These are phyloP conservation scores for Neurospora pannonica DNA, from an alignment of 495 filamentous ascomycete genomes.

Conservation along the genomic window DNA sequence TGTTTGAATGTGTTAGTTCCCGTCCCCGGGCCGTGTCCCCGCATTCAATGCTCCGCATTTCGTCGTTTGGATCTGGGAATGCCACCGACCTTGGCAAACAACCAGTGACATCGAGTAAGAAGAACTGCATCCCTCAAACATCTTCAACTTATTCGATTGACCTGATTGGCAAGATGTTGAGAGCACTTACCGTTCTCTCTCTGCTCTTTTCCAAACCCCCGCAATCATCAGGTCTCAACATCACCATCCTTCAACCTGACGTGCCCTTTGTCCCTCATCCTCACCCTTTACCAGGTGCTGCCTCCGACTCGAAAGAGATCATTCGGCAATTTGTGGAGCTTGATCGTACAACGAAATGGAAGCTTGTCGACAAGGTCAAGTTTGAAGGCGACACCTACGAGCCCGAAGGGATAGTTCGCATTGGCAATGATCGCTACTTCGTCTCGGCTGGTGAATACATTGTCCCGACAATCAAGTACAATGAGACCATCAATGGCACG, in stretches of 20 bases:
- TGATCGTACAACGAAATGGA: constrained; percentile 22
- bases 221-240: constrained; percentile 1
- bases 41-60: not conserved
- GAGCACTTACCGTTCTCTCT: not conserved
- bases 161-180: not conserved
- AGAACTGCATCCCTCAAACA: not conserved
- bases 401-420: constrained; percentile 27
- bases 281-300: constrained; percentile 20
- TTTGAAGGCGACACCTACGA: constrained; percentile 31
- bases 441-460: constrained; percentile 24
- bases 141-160: not conserved
- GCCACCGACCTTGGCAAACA: not conserved
- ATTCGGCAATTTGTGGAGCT: constrained; percentile 21
- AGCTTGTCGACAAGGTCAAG: constrained; percentile 19
- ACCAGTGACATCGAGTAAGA: not conserved
- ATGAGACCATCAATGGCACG: constrained; percentile 21
- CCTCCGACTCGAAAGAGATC: constrained; percentile 21
- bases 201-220: not conserved
- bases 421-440: constrained; percentile 24
- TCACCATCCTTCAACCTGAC: constrained; percentile 5
- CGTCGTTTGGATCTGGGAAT: not conserved
- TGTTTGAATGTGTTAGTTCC: not conserved
- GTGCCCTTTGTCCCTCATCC: constrained; percentile 8
- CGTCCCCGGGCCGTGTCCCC: not conserved
- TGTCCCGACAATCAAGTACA: constrained; percentile 16